Evolutionary conservation across 1,139 yeast species (phyloP).

Genomic region (Saccharomyces hybrid): DNA sequence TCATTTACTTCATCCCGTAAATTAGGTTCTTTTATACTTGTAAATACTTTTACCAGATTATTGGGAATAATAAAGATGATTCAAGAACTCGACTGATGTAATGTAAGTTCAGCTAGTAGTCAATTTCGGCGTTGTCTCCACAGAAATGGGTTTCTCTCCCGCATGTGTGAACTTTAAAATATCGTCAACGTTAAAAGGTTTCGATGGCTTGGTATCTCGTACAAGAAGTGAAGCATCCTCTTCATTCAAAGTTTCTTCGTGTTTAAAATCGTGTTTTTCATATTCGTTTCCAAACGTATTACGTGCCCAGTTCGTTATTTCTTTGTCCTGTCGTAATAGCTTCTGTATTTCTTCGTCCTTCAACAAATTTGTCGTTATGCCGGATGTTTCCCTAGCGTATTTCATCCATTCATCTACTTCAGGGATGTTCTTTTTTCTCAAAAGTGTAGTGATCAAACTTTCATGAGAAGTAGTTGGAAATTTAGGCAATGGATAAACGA

Average conservation of each 20-base stretch:
- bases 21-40: neutral
- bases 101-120: neutral
- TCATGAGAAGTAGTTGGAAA: constrained; percentile 84
- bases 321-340: constrained; percentile 40
- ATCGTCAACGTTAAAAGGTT: constrained; percentile 31
- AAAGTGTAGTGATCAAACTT: constrained; percentile 68
- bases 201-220: constrained; percentile 16
- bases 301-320: constrained; percentile 57
- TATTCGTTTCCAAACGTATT: constrained; percentile 44
- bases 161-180: constrained; percentile 38
- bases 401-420: constrained; percentile 85
- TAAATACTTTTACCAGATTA: neutral
- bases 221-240: neutral
- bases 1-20: neutral
- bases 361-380: constrained; percentile 19
- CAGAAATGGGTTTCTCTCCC: constrained; percentile 25
- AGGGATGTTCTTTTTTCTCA: constrained; percentile 81
- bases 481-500: constrained; percentile 71
- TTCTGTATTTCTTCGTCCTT: constrained; percentile 22
- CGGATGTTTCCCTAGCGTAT: constrained; percentile 43
- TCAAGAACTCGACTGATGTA: neutral
- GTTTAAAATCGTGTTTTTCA: constrained; percentile 52
- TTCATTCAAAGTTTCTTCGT: constrained; percentile 19
- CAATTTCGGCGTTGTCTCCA: neutral
- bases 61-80: neutral